Percentiles rank a stretch among this genome's conserved stretches.
Conservation (phyloP, 768 basidiomycete genomes). For the Postia placenta region DNA sequence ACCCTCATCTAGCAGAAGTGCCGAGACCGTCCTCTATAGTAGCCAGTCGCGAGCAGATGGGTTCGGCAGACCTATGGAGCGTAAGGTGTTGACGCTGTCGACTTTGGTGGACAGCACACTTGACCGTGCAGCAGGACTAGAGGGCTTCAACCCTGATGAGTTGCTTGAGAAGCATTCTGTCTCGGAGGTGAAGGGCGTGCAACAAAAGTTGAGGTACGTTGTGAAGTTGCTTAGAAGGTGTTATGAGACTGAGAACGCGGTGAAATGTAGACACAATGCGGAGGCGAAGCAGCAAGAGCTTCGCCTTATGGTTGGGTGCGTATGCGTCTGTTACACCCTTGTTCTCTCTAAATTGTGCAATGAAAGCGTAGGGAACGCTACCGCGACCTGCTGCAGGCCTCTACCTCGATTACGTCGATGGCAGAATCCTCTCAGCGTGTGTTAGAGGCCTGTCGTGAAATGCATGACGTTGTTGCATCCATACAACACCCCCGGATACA, state of each 20-base stretch:
- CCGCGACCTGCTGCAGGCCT: conserved; percentile 80
- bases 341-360: conserved; percentile 30
- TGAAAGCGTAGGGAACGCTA: conserved; percentile 82
- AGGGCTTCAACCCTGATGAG: conserved; percentile 59
- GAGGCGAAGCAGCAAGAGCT: conserved; percentile 86
- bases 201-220: conserved; percentile 54
- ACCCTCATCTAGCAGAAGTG: conserved; percentile 12
- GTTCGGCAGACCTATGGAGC: no score
- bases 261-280: conserved; percentile 75
- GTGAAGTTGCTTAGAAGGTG: not conserved
- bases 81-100: no score
- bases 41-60: no score
- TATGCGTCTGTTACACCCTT: conserved; percentile 14
- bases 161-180: conserved; percentile 69
- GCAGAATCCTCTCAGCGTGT: conserved; percentile 63
- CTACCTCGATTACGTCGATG: conserved; percentile 77
- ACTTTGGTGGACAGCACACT: not conserved
- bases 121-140: conserved; percentile 6
- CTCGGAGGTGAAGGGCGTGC: conserved; percentile 58
- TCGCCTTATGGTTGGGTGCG: conserved; percentile 89
- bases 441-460: conserved; percentile 55
- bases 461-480: conserved; percentile 44
- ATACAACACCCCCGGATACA: conserved; percentile 41
- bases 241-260: not conserved
- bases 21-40: no score